A percentile compares a stretch with the other conserved stretches of the same genome.
Conservation (phyloP, 805 yeast species). For the Hanseniaspora taiwanica region DNA sequence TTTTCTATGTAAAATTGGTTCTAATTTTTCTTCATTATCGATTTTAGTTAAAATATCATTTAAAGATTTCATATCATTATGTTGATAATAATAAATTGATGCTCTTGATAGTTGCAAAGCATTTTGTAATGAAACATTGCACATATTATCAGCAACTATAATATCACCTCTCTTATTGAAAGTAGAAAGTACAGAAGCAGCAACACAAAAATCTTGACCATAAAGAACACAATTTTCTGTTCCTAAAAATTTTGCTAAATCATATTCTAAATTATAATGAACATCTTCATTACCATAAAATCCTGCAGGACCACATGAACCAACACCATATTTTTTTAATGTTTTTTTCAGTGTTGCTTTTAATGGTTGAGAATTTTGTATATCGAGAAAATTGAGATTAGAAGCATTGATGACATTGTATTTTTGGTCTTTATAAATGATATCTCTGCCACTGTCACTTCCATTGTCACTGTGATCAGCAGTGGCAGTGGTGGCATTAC, state of each 20-base stretch:
- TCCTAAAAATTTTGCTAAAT: constrained; percentile 60
- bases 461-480: too few relatives aligned
- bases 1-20: constrained; percentile 67
- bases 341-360: constrained; percentile 34
- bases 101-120: constrained; percentile 82
- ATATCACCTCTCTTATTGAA: constrained; percentile 92
- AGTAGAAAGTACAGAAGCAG: constrained; percentile 82
- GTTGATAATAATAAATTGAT: constrained; percentile 59
- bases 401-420: constrained; percentile 47
- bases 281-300: constrained; percentile 93
- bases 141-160: constrained; percentile 74
- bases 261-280: constrained; percentile 68
- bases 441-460: constrained; percentile 12
- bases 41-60: constrained; percentile 53
- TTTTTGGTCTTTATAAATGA: background rate
- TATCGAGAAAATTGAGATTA: constrained; percentile 56
- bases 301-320: constrained; percentile 97
- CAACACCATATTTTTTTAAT: constrained; percentile 73
- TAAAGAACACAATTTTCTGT: constrained; percentile 71
- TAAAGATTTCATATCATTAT: constrained; percentile 76
- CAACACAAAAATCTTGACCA: constrained; percentile 85
- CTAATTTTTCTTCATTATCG: constrained; percentile 45
- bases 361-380: constrained; percentile 31
- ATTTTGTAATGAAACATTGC: constrained; percentile 68
- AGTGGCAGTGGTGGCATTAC: too few relatives aligned